Percentiles rank a stretch among this genome's conserved stretches.
Evolutionary conservation across 1,284 basidiomycete species (phyloP).

Genomic region (Fomitopsis betulina): DNA sequence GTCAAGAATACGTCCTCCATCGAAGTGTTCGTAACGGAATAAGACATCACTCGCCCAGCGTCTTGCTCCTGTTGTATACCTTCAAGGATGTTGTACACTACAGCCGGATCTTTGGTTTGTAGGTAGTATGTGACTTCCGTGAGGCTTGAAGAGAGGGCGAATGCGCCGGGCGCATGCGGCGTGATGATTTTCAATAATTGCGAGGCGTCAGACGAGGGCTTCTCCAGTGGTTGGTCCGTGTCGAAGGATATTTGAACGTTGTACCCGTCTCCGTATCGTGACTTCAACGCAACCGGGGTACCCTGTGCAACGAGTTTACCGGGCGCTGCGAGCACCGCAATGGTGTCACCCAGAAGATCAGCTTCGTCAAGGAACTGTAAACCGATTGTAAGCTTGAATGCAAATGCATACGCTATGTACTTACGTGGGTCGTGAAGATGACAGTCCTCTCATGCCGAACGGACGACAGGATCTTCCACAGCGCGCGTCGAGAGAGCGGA

Average conservation of each 20-base stretch:
- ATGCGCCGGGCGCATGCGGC: constrained; percentile 40
- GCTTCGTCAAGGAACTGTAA: constrained; percentile 73
- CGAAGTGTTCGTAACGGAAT: constrained; percentile 67
- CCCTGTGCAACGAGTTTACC: constrained; percentile 72
- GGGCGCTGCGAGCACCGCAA: constrained; percentile 72
- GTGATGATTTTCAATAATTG: constrained; percentile 43
- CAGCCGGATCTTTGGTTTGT: constrained; percentile 47
- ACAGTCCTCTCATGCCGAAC: constrained; percentile 62
- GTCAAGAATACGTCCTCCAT: constrained; percentile 80
- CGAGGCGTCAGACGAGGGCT: constrained; percentile 17
- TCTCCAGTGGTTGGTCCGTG: constrained; percentile 20
- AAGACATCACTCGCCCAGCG: constrained; percentile 40
- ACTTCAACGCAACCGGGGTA: constrained; percentile 70
- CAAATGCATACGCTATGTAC: constrained; percentile 10
- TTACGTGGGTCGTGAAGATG: constrained; percentile 66
- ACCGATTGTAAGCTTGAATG: neutral
- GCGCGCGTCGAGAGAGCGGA: constrained; percentile 68
- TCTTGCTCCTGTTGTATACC: constrained; percentile 43
- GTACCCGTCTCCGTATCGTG: constrained; percentile 58
- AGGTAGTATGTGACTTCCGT: constrained; percentile 47
- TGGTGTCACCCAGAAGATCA: constrained; percentile 71
- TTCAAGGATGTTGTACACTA: constrained; percentile 55
- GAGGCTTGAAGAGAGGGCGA: constrained; percentile 35
- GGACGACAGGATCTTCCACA: constrained; percentile 70
- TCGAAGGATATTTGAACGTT: constrained; percentile 50